Base-by-base conservation (phyloP, 768 basidiomycete species). In the Astraeus odoratus region DNA sequence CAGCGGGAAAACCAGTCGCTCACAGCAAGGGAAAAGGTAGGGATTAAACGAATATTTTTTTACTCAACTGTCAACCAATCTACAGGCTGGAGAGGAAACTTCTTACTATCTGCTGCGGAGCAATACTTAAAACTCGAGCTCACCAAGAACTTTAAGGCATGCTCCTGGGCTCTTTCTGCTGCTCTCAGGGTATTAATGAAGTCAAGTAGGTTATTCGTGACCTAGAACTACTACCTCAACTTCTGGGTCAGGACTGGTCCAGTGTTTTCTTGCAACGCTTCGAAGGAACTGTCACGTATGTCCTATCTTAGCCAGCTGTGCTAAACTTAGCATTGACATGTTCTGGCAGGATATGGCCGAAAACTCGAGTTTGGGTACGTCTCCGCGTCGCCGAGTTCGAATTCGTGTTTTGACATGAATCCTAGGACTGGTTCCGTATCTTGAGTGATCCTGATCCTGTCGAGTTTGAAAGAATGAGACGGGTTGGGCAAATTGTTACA, bases 51-150 rank as follows among this genome's bases (percentile, higher is more conserved):
- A 35, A 33, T 10, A n/a, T 18, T 1, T 5, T 20, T 10, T 12
- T 20, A 37, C 16, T 43, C 10, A 35, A 18, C 22, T 9, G 42
- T 6, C 46, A 34, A 55, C 38, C n/a, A 36, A 27, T 20, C 36
- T 3, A 15, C 30, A 81, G 88, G 94, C 1, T 98, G 95, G 96
- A 71, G 95, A 58, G 96, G 94, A 39, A 96, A 96, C 39, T 97
- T 92, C 61, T 56, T 97, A 16, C 67, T 97, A 8, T 92, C 90
- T 2, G 93, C 93, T 1, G 84, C 86, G 3, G 93, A 97, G 61
- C 93, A 95, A 53, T 93, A 88, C 80, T 72, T 96, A 49, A 97
- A 97, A 61, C 78, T 96, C 34, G 95, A 98, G 59, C 70, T 99
- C 10, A 88, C 91, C 4, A 98, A 97, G 72, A 96, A 97, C 59